Conservation (phyloP, 1,284 basidiomycete genomes). For the Austroboletus novae-zelandiae region DNA sequence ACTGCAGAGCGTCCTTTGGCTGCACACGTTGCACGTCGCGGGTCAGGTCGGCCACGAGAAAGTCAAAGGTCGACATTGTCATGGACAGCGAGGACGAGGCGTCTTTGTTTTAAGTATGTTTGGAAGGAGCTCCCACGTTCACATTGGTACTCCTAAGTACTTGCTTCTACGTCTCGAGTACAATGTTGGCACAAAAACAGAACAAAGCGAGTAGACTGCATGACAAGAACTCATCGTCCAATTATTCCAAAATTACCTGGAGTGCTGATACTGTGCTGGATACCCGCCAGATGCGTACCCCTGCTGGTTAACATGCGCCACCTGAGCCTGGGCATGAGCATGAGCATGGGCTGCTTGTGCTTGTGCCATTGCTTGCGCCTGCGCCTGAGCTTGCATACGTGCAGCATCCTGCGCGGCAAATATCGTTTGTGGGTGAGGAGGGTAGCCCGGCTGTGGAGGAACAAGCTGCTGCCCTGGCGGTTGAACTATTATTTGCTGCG, state of each 20-base stretch:
- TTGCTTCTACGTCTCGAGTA: no score
- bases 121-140: slow-evolving; percentile 26
- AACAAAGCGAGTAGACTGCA: slow-evolving; percentile 12
- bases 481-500: slow-evolving; percentile 37
- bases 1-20: slow-evolving; percentile 89
- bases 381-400: slow-evolving; percentile 41
- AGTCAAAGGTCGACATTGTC: slow-evolving; percentile 68
- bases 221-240: background rate
- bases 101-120: slow-evolving; percentile 7
- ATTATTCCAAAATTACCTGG: slow-evolving; percentile 20
- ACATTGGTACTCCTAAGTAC: slow-evolving; percentile 3
- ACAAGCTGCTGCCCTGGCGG: slow-evolving; percentile 36
- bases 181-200: slow-evolving; percentile 2
- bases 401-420: slow-evolving; percentile 34
- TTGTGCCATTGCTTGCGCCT: slow-evolving; percentile 39
- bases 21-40: slow-evolving; percentile 83
- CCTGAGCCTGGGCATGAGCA: slow-evolving; percentile 36
- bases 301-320: slow-evolving; percentile 25
- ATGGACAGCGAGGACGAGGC: slow-evolving; percentile 9
- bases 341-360: slow-evolving; percentile 17
- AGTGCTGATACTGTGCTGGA: slow-evolving; percentile 32
- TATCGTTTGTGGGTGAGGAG: slow-evolving; percentile 38
- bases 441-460: slow-evolving; percentile 36
- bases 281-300: slow-evolving; percentile 29
- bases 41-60: slow-evolving; percentile 82